These are phyloP conservation scores for Wilcoxina mikolae DNA, from an alignment of 495 filamentous ascomycete genomes.

Conservation along the genomic window DNA sequence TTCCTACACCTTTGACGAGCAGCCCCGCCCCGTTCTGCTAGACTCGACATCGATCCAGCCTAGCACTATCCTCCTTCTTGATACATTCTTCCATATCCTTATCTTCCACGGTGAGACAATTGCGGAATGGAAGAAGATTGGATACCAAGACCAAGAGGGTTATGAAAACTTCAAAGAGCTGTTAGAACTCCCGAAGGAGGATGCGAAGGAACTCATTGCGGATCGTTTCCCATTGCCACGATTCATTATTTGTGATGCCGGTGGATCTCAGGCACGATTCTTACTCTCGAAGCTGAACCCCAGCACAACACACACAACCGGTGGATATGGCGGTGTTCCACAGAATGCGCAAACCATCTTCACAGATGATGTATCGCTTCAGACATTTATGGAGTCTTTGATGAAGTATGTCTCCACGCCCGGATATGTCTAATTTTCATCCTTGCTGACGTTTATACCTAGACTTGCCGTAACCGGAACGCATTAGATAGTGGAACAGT, in stretches of 20 bases:
- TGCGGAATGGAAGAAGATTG: constrained; percentile 95
- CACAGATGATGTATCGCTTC: constrained; percentile 94
- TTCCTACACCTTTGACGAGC: constrained; percentile 93
- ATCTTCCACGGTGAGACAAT: constrained; percentile 98
- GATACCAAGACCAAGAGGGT: constrained; percentile 95
- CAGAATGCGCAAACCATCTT: constrained; percentile 97
- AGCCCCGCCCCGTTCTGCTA: constrained; percentile 74
- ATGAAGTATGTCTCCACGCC: constrained; percentile 64
- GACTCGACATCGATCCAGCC: constrained; percentile 95
- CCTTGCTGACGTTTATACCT: not conserved
- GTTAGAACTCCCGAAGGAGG: constrained; percentile 91
- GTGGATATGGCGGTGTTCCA: constrained; percentile 74
- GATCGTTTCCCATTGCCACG: constrained; percentile 95
- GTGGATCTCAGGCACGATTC: constrained; percentile 95
- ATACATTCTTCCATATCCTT: constrained; percentile 99
- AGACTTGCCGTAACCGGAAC: constrained; percentile 2
- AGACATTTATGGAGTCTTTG: constrained; percentile 98
- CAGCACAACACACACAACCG: constrained; percentile 91
- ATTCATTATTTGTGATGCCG: constrained; percentile 97
- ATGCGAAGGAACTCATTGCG: constrained; percentile 91
- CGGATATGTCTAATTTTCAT: not conserved
- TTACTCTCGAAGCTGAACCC: constrained; percentile 95
- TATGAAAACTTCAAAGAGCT: constrained; percentile 91
- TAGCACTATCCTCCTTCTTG: constrained; percentile 82
- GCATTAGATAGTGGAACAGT: not conserved